A percentile compares a stretch with the other conserved stretches of the same genome.
These are phyloP conservation scores for Paramarasmius palmivorus DNA, from an alignment of 1,284 basidiomycete species.

Conservation along the genomic window DNA sequence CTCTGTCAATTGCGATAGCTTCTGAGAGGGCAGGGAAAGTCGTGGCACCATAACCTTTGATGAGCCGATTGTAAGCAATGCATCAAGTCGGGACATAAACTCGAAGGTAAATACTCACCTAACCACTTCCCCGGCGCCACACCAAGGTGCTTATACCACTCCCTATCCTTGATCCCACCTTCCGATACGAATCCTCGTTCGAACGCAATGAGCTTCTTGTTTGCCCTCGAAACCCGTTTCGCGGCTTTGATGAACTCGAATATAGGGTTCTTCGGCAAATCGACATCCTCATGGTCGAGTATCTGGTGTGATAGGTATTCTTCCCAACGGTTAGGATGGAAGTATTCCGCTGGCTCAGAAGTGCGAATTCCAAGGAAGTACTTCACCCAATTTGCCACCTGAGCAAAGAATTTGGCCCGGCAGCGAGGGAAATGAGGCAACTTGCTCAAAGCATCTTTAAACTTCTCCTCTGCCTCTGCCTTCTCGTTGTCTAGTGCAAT, in stretches of 20 bases:
- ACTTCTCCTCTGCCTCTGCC: slow-evolving; percentile 40
- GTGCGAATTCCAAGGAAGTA: not conserved
- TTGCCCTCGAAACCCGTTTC: slow-evolving; percentile 63
- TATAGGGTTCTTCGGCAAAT: slow-evolving; percentile 1
- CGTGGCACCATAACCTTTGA: slow-evolving; percentile 80
- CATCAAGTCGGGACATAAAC: not conserved
- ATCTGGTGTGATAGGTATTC: not conserved
- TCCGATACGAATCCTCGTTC: slow-evolving; percentile 86
- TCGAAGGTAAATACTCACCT: slow-evolving; percentile 44
- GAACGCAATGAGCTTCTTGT: slow-evolving; percentile 73
- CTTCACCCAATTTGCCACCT: not conserved
- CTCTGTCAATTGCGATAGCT: slow-evolving; percentile 72
- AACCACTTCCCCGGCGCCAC: slow-evolving; percentile 91
- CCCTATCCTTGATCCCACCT: slow-evolving; percentile 78
- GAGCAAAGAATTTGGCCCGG: not conserved
- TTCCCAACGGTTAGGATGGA: not conserved
- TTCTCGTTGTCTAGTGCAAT: slow-evolving; percentile 57
- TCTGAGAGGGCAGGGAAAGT: slow-evolving; percentile 85
- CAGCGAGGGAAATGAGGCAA: slow-evolving; percentile 17
- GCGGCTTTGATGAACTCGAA: slow-evolving; percentile 58
- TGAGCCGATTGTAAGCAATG: slow-evolving; percentile 9
- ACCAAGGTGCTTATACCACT: slow-evolving; percentile 62
- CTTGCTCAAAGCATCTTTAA: slow-evolving; percentile 33
- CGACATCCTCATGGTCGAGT: not conserved
- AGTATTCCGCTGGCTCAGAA: not conserved